Evolutionary conservation across 139 green algal genomes (phyloP), one percentile per base, ranked within the genome.

Genomic region (Marvania coccoides): DNA sequence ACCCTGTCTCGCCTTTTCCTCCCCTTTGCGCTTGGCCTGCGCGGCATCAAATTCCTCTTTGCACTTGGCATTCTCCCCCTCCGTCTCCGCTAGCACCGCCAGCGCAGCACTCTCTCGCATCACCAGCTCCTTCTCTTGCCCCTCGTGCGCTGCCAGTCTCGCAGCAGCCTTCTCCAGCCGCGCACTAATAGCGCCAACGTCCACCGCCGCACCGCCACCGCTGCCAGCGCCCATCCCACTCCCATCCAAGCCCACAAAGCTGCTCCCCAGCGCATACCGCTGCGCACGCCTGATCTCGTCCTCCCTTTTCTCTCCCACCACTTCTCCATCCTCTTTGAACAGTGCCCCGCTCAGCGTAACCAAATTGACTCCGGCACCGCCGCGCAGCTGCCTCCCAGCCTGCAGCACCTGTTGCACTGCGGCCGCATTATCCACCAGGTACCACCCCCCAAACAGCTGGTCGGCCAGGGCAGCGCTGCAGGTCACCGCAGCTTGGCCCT

Each of bases 291-390:
- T 5, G 6, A 9, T 19, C 34, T 24, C 12, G 5, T 35, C 6
- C 30, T 38, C 40, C 58, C 48, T 33, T 37, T 46, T 56, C 7
- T 19, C 37, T 2, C 51, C 56, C 55, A 58, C 70, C 26, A 90
- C 73, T 73, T 91, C 85, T 1, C 85, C 85, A 63, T 91, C 78
- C 5, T 73, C 70, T 35, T 87, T 90, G 61, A 91, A 88, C 3
- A 88, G 59, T 6, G 26, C n/a, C 23, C 24, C 37, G 24, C 5
- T 59, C 14, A 4, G 40, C 34, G 29, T 33, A 10, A 8, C 19
- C 12, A 37, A 56, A 15, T 19, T 14, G 10, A 29, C 57, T 47
- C 30, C 14, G n/a, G n/a, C n/a, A n/a, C n/a, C n/a, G 62, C 51
- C 40, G 56, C 42, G 15, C 6, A 37, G 33, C 5, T 39, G 37